Percentiles rank a stretch among this genome's conserved stretches.
These are phyloP conservation scores for Dactylorhiza incarnata DNA, from an alignment of 106 monocot species.

Conservation along the genomic window DNA sequence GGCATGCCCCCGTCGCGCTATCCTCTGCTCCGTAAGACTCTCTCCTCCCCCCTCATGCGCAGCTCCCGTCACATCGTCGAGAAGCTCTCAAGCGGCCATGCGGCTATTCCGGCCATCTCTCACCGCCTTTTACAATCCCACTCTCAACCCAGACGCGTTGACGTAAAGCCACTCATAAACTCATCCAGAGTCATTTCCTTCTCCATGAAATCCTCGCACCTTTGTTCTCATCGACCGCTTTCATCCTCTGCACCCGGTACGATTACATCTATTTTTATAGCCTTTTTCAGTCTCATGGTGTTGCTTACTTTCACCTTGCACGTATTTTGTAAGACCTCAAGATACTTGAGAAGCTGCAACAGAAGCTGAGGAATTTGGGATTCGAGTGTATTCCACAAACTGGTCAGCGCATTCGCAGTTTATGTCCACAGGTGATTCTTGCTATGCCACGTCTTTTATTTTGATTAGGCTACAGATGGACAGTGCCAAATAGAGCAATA, in stretches of 20 bases:
- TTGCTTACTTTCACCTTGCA: background rate
- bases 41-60: background rate
- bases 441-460: background rate
- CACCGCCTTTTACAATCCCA: background rate
- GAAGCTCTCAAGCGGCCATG: background rate
- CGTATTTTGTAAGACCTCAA: background rate
- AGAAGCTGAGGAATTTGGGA: background rate
- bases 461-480: background rate
- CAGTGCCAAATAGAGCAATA: background rate
- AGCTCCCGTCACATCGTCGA: background rate
- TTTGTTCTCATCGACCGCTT: background rate
- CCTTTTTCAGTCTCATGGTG: background rate
- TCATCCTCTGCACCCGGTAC: background rate
- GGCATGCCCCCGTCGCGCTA: background rate
- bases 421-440: constrained; percentile 3
- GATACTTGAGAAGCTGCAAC: background rate
- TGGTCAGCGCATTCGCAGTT: background rate
- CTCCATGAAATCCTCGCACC: background rate
- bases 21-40: background rate
- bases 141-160: too few relatives aligned
- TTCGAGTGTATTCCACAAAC: background rate
- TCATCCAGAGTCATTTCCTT: background rate
- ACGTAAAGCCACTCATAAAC: background rate
- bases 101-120: background rate
- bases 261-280: background rate